These are phyloP conservation scores for Pueraria montana DNA, from an alignment of 306 rosid genomes.

Conservation along the genomic window DNA sequence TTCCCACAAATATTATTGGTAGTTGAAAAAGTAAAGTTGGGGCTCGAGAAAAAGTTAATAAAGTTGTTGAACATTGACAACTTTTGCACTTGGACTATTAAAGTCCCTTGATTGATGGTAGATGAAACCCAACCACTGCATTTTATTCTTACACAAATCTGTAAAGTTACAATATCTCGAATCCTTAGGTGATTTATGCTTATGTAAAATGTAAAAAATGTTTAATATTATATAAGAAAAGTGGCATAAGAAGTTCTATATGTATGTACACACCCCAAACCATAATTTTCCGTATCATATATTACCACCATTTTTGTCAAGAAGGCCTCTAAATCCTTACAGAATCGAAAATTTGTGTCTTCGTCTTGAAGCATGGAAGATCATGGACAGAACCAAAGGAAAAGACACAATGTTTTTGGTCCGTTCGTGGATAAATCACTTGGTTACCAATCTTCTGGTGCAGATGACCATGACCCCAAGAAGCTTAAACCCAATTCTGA, in stretches of 20 bases:
- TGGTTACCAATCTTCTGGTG: neutral
- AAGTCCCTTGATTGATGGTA: conserved; percentile 37
- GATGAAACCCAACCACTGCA: neutral
- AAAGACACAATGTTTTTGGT: conserved; percentile 32
- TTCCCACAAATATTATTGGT: neutral
- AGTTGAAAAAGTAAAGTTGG: neutral
- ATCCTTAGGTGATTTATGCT: neutral
- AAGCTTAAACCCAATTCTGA: conserved; percentile 39
- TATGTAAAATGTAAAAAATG: neutral
- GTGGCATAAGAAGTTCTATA: neutral
- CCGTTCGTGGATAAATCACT: conserved; percentile 37
- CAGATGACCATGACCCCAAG: conserved; percentile 32
- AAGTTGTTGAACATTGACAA: neutral
- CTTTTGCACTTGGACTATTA: neutral
- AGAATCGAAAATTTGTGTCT: neutral
- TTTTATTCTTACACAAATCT: neutral
- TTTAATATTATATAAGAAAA: neutral
- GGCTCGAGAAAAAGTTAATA: conserved; percentile 34
- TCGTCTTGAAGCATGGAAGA: conserved; percentile 30
- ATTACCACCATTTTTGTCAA: neutral
- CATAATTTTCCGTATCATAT: neutral
- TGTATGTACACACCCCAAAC: neutral
- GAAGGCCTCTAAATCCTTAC: neutral
- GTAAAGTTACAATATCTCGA: neutral
- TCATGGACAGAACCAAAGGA: conserved; percentile 12